Base-by-base conservation (phyloP, 345 rosid genomes). In the Mallotus nudiflorus region DNA sequence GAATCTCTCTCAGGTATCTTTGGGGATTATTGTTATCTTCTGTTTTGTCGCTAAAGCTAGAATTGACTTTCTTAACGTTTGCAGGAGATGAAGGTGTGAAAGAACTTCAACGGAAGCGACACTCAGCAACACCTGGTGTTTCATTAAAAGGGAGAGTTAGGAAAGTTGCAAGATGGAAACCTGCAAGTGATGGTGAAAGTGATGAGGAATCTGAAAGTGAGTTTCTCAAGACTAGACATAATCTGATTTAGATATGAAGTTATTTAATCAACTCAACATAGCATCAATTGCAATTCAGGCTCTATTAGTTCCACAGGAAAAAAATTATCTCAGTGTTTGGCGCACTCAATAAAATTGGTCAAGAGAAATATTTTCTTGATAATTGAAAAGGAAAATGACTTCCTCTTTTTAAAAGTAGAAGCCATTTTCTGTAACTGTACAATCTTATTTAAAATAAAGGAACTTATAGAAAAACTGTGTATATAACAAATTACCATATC, bases 41-140 rank as follows among this genome's bases (percentile, higher is more conserved):
- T 54, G 33, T 9, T 19, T 48, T 67, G 3, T 53, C 44, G 2
- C 15, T 28, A 13, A 19, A 19, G 25, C 22, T 37, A 27, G 44
- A 66, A 16, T 35, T 55, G 18, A 48, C 39, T 59, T 74, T 71
- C 63, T 77, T 42, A 74, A 37, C 33, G 40, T 62, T 56, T 78
- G 62, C 78, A 89, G 98, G 88, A 77, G 99, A 91, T 81, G 97
- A 90, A 68, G 86, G 85, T 68, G 89, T 85, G 39, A 89, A 83
- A 80, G 97, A 86, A 84, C 97, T 91, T 75, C 92, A 87, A 61
- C 85, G 93, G 73, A 95, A 95, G 88, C 83, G 99, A 85, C 97
- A 87, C 78, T 90, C 92, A 28, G 96, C 96, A 37, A 78, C 91
- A 35, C 91, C 97, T 54, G 96, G 89, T 75, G 93, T 91, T 70